phyloP scores from a whole-genome alignment of 2,329 filamentous ascomycete genomes.

The Trichophyton rubrum region DNA sequence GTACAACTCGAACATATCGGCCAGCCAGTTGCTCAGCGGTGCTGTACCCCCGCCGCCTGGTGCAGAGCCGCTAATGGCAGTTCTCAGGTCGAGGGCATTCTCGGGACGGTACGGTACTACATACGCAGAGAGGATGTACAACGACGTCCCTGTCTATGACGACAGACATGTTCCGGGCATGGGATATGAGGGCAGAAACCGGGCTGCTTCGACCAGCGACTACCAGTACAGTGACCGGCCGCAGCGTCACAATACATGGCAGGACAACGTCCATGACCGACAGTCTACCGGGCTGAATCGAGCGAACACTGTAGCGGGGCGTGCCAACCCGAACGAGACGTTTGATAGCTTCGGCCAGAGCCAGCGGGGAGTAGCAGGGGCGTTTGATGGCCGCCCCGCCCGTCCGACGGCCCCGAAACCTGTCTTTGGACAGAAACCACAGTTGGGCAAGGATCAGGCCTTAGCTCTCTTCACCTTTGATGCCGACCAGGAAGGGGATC shows the following conservation, averaged over 20 bases:
- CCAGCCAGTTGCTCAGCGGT: conserved; percentile 68
- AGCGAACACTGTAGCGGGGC: conserved; percentile 20
- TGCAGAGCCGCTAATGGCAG: conserved; percentile 69
- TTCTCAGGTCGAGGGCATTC: conserved; percentile 78
- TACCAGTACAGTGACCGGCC: conserved; percentile 46
- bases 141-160: conserved; percentile 83
- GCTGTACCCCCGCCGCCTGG: conserved; percentile 64
- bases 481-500: conserved; percentile 78
- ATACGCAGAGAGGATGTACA: conserved; percentile 64
- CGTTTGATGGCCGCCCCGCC: conserved; percentile 52
- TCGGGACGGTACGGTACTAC: conserved; percentile 45
- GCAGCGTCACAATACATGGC: conserved; percentile 37
- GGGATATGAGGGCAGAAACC: conserved; percentile 61
- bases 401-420: conserved; percentile 84
- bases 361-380: conserved; percentile 14
- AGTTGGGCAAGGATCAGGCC: conserved; percentile 55
- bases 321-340: conserved; percentile 24
- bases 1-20: conserved; percentile 72
- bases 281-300: conserved; percentile 24
- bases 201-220: conserved; percentile 39
- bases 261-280: conserved; percentile 38
- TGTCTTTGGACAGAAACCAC: conserved; percentile 47
- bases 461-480: conserved; percentile 90
- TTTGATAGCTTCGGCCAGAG: conserved; percentile 18
- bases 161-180: conserved; percentile 61